phyloP scores from a whole-genome alignment of 345 rosid genomes.

The Cardamine resedifolia region DNA sequence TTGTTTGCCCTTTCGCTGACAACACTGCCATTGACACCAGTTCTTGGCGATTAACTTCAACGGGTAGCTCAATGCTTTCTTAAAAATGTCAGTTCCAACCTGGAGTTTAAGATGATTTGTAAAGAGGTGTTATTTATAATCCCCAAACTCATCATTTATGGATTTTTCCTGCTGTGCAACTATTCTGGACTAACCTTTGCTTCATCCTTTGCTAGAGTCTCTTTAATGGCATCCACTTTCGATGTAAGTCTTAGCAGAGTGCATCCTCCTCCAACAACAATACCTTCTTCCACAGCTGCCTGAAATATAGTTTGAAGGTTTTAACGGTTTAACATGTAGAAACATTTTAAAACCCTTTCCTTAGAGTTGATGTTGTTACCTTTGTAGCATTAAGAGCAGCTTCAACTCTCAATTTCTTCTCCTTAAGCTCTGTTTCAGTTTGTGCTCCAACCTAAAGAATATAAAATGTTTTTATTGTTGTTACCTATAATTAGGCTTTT shows the following conservation, averaged over 20 bases:
- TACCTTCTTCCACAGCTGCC: conserved; percentile 83
- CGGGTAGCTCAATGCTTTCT: conserved; percentile 81
- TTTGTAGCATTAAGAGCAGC: conserved; percentile 95
- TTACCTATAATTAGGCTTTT: neutral
- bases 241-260: conserved; percentile 63
- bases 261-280: conserved; percentile 85
- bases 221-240: conserved; percentile 69
- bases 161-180: neutral
- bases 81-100: conserved; percentile 92
- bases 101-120: conserved; percentile 15
- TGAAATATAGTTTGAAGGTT: neutral
- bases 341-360: neutral
- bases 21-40: conserved; percentile 93
- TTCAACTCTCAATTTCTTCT: conserved; percentile 91
- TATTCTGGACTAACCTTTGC: conserved; percentile 53
- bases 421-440: conserved; percentile 86
- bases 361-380: conserved; percentile 42
- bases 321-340: neutral
- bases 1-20: conserved; percentile 72
- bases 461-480: neutral
- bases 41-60: conserved; percentile 85
- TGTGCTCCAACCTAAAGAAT: conserved; percentile 63
- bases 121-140: neutral
- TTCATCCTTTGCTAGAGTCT: conserved; percentile 67
- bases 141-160: neutral